A percentile compares a stretch with the other conserved stretches of the same genome.
phyloP scores from a whole-genome alignment of 139 green algal species.

The Picochlorum sp. region DNA sequence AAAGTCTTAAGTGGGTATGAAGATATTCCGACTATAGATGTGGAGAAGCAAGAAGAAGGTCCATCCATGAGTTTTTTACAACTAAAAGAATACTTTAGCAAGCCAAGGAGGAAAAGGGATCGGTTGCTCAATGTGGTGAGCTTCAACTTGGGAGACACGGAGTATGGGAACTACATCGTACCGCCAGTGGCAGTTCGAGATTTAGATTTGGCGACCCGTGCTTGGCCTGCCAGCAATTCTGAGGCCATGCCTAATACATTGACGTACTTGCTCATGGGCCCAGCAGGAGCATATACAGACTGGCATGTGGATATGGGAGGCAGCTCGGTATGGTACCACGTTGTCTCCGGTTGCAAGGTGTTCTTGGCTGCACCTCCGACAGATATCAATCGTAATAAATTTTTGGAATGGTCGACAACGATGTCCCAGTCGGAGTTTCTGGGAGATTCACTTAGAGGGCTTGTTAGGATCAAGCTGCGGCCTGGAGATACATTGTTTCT shows the following conservation, averaged over 20 bases:
- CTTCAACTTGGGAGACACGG: conserved; percentile 25
- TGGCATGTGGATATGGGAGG: conserved; percentile 53
- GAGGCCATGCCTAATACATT: conserved; percentile 22
- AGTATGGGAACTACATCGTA: conserved; percentile 18
- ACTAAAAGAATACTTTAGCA: conserved; percentile 21
- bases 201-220: conserved; percentile 22
- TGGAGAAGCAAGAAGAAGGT: conserved; percentile 28
- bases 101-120: conserved; percentile 1
- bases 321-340: conserved; percentile 45
- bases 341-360: conserved; percentile 35
- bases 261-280: conserved; percentile 38
- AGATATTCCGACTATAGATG: conserved; percentile 28
- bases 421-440: conserved; percentile 26
- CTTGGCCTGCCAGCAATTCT: conserved; percentile 16
- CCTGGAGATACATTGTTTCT: conserved; percentile 42
- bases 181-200: conserved; percentile 14
- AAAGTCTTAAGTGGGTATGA: neutral
- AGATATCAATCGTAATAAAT: conserved; percentile 21
- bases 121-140: conserved; percentile 42
- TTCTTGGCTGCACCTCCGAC: conserved; percentile 38
- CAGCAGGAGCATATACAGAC: conserved; percentile 35
- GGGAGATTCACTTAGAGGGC: conserved; percentile 6
- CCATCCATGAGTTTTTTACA: conserved; percentile 20
- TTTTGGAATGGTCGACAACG: conserved; percentile 30
- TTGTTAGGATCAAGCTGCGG: conserved; percentile 13